Evolutionary conservation across 148 eudicot genomes (phyloP).

Genomic region (Linanthus parryae): DNA sequence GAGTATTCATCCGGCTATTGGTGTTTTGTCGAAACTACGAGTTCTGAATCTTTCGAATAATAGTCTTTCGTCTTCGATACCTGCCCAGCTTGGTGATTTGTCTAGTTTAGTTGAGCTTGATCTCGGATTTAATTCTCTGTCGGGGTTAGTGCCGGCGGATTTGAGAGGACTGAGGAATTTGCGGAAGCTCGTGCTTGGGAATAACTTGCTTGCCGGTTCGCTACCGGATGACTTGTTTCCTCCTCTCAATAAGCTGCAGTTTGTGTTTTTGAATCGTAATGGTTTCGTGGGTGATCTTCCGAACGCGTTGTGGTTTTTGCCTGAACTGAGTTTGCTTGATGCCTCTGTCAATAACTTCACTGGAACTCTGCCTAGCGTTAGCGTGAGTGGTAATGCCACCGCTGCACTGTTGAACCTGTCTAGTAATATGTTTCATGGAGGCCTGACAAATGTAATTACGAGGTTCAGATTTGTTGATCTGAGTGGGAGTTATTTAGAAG

Average conservation of each 20-base stretch:
- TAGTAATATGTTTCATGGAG: slow-evolving; percentile 58
- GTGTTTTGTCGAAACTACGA: slow-evolving; percentile 43
- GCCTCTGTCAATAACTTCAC: slow-evolving; percentile 66
- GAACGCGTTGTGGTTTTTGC: slow-evolving; percentile 49
- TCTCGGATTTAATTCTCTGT: slow-evolving; percentile 57
- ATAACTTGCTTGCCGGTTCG: slow-evolving; percentile 52
- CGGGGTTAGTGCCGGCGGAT: slow-evolving; percentile 45
- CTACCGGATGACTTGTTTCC: slow-evolving; percentile 54
- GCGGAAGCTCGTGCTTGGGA: slow-evolving; percentile 47
- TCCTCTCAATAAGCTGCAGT: slow-evolving; percentile 43
- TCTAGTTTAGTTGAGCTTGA: slow-evolving; percentile 72
- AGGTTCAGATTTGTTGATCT: slow-evolving; percentile 51
- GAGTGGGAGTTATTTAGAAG: slow-evolving; percentile 72
- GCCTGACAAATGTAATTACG: slow-evolving; percentile 33
- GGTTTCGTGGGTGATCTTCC: slow-evolving; percentile 67
- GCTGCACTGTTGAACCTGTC: slow-evolving; percentile 55
- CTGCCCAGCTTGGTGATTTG: slow-evolving; percentile 71
- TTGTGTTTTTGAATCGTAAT: slow-evolving; percentile 46
- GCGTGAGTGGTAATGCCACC: slow-evolving; percentile 32
- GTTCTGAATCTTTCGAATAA: slow-evolving; percentile 67
- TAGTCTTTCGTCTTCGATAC: slow-evolving; percentile 52
- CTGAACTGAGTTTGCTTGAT: slow-evolving; percentile 54
- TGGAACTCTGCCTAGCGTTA: slow-evolving; percentile 47
- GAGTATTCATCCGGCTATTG: slow-evolving; percentile 53
- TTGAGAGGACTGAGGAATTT: slow-evolving; percentile 57